Percentiles rank a stretch among this genome's conserved stretches.
Conservation (phyloP, 2,329 filamentous ascomycete genomes). For the Dactylellina parvicollis region DNA sequence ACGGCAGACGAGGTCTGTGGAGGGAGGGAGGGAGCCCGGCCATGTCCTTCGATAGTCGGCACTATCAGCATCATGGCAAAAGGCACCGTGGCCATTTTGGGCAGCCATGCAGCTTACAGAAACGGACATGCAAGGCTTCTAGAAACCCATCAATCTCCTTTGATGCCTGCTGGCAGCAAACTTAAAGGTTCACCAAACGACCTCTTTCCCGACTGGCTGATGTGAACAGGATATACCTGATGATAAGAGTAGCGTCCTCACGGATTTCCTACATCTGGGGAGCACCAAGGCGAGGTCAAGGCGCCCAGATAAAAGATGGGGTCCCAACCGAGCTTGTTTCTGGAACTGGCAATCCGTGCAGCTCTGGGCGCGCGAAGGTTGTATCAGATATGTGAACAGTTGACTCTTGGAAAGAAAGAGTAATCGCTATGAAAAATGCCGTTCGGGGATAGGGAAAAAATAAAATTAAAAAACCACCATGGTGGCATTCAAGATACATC, state of each 20-base stretch:
- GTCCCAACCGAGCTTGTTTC: slow-evolving; percentile 54
- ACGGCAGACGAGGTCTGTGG: slow-evolving; percentile 16
- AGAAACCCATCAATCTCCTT: slow-evolving; percentile 1
- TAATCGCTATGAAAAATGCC: background rate
- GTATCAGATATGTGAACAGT: slow-evolving; percentile 13
- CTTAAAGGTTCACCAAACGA: background rate
- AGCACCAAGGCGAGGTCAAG: slow-evolving; percentile 49
- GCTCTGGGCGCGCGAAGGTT: slow-evolving; percentile 27
- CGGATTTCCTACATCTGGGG: slow-evolving; percentile 14
- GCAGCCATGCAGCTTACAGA: slow-evolving; percentile 23
- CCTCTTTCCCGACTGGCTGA: background rate
- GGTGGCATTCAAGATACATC: background rate
- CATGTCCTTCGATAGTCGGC: slow-evolving; percentile 30
- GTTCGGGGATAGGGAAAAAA: background rate
- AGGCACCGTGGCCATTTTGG: slow-evolving; percentile 29
- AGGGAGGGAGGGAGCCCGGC: slow-evolving; percentile 22
- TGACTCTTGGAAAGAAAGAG: background rate
- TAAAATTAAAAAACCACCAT: too few relatives aligned
- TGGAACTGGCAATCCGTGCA: slow-evolving; percentile 51
- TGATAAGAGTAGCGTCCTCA: slow-evolving; percentile 23
- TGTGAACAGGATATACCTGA: slow-evolving; percentile 2
- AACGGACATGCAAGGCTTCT: slow-evolving; percentile 13
- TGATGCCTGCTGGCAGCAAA: background rate
- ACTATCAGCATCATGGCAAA: slow-evolving; percentile 13
- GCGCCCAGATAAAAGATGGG: slow-evolving; percentile 52